Percentiles rank a stretch among this genome's conserved stretches.
Conservation (phyloP, 306 rosid species). For the Malus sylvestris region DNA sequence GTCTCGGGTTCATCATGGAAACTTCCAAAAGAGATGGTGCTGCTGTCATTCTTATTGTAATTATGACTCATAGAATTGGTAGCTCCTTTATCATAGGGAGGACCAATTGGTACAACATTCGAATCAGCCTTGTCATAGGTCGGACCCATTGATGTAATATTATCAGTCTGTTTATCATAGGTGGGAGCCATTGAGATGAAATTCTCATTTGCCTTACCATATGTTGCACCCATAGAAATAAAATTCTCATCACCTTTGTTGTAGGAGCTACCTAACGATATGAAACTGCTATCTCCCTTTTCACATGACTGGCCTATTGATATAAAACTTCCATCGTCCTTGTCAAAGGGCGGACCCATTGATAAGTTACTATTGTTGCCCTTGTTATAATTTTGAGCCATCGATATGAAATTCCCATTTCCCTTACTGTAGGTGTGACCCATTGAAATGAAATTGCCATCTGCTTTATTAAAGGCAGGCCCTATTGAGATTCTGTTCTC, state of each 20-base stretch:
- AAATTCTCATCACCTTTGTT: conserved; percentile 57
- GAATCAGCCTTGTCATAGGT: conserved; percentile 52
- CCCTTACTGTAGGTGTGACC: conserved; percentile 63
- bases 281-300: conserved; percentile 47
- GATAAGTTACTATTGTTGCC: conserved; percentile 46
- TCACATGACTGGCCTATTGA: conserved; percentile 72
- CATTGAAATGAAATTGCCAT: conserved; percentile 47
- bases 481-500: conserved; percentile 43
- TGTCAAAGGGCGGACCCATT: conserved; percentile 59
- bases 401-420: conserved; percentile 51
- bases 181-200: conserved; percentile 56
- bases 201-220: conserved; percentile 49
- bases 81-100: conserved; percentile 48
- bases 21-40: conserved; percentile 66
- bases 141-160: conserved; percentile 46
- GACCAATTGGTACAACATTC: conserved; percentile 33
- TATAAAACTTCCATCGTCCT: conserved; percentile 62
- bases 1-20: conserved; percentile 50
- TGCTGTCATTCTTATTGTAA: conserved; percentile 49
- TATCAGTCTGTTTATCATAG: conserved; percentile 42
- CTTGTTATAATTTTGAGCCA: conserved; percentile 71
- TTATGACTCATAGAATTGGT: conserved; percentile 42
- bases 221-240: conserved; percentile 51
- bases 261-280: conserved; percentile 59
- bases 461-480: conserved; percentile 42